Conservation (phyloP, 2,329 filamentous ascomycete species). For the Eutypella sp. region DNA sequence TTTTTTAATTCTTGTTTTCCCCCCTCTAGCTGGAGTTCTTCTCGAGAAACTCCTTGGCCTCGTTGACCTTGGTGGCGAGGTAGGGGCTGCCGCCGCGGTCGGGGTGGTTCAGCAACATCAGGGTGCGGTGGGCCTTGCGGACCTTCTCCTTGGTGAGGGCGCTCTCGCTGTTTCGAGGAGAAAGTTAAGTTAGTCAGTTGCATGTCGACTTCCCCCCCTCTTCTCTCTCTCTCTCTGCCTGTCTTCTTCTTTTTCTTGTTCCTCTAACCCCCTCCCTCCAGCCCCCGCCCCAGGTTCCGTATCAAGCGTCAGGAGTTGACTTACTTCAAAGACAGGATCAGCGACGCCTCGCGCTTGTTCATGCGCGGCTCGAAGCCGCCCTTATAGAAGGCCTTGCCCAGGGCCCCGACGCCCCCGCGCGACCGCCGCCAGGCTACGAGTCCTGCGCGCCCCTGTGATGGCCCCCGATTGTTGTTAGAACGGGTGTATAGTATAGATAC, state of each 20-base stretch:
- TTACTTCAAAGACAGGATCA: slow-evolving; percentile 89
- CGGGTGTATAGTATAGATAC: too few species aligned
- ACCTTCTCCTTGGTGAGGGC: slow-evolving; percentile 86
- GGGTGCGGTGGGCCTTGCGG: slow-evolving; percentile 87
- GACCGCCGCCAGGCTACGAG: slow-evolving; percentile 83
- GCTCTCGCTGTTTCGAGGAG: slow-evolving; percentile 73
- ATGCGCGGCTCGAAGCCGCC: slow-evolving; percentile 96
- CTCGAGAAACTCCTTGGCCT: slow-evolving; percentile 94
- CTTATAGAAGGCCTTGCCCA: slow-evolving; percentile 95
- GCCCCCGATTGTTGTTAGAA: slow-evolving; percentile 10
- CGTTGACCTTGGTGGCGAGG: slow-evolving; percentile 95
- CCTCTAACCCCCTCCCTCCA: not conserved
- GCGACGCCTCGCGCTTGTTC: slow-evolving; percentile 82
- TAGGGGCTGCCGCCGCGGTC: slow-evolving; percentile 96
- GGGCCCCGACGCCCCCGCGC: slow-evolving; percentile 67
- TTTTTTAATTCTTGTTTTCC: too few species aligned
- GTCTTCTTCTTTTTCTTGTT: not conserved
- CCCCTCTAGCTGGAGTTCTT: slow-evolving; percentile 51
- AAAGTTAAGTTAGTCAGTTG: not conserved
- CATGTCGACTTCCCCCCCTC: slow-evolving; percentile 4
- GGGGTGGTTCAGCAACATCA: slow-evolving; percentile 97
- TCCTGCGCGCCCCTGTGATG: slow-evolving; percentile 76
- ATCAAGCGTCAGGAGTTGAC: slow-evolving; percentile 11
- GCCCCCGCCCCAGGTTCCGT: not conserved
- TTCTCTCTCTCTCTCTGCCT: not conserved